phyloP scores from a whole-genome alignment of 345 rosid species.

The Citrus reticulata region DNA sequence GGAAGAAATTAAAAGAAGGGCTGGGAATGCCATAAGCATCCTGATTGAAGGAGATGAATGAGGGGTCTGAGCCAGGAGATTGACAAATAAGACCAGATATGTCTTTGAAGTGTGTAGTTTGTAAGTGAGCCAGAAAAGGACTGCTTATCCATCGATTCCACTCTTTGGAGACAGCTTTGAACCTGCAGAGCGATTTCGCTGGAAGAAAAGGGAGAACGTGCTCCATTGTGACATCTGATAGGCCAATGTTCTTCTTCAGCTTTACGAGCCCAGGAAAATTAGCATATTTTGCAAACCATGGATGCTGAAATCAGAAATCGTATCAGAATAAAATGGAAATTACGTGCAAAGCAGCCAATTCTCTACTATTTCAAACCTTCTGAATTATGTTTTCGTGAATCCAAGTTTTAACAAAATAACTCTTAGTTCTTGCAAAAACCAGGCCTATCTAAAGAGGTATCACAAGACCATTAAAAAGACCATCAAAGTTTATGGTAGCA shows the following conservation, averaged over 20 bases:
- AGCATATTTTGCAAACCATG: neutral
- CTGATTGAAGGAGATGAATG: constrained; percentile 24
- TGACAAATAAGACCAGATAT: constrained; percentile 37
- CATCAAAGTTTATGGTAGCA: neutral
- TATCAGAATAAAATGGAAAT: neutral
- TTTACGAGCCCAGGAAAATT: neutral
- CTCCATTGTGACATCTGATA: constrained; percentile 22
- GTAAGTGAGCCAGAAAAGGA: constrained; percentile 44
- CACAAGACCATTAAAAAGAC: neutral
- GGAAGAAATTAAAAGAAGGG: constrained; percentile 30
- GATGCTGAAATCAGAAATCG: neutral
- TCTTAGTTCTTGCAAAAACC: neutral
- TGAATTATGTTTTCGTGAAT: neutral
- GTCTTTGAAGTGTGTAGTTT: constrained; percentile 22
- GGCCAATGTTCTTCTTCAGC: neutral
- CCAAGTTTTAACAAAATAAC: neutral
- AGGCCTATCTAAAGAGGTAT: neutral
- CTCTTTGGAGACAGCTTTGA: constrained; percentile 35
- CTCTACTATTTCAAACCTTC: neutral
- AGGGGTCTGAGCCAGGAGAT: constrained; percentile 17
- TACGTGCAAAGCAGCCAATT: neutral
- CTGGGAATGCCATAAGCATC: constrained; percentile 31
- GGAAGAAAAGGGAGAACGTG: constrained; percentile 38
- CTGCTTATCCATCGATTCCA: constrained; percentile 30
- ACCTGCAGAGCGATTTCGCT: constrained; percentile 38